Evolutionary conservation across 352 stramenopile species (phyloP).

Genomic region (Globisporangium emineosum): DNA sequence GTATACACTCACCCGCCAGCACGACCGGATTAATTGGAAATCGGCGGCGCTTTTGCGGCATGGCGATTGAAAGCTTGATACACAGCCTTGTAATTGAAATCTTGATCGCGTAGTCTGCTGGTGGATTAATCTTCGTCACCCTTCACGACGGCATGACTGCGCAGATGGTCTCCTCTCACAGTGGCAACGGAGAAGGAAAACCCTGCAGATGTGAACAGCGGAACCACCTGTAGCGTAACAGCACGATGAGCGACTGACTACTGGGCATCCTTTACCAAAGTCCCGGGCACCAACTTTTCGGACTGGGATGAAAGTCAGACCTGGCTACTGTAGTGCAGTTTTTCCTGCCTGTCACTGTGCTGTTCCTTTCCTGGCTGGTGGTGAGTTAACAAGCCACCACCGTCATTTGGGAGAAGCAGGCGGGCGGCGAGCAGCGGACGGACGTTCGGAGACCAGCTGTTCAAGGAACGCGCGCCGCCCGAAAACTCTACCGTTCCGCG

Average conservation of each 20-base stretch:
- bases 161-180: not conserved
- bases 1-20: not conserved
- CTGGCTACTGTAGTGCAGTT: not conserved
- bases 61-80: not conserved
- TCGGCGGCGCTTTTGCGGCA: not conserved
- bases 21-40: not conserved
- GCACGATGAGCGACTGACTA: not conserved
- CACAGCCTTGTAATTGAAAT: too few species aligned
- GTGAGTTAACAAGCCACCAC: not conserved
- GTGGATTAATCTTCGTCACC: not conserved
- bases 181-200: not conserved
- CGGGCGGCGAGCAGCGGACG: not conserved
- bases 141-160: not conserved
- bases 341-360: not conserved
- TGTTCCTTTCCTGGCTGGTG: not conserved
- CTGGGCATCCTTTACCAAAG: not conserved
- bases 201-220: not conserved
- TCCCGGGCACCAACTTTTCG: not conserved
- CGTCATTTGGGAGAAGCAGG: not conserved
- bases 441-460: constrained; percentile 15
- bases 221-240: not conserved
- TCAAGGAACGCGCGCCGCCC: constrained; percentile 8
- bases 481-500: not conserved
- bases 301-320: not conserved
- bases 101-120: not conserved